A percentile compares a stretch with the other conserved stretches of the same genome.
These are phyloP conservation scores for Dioszegia hungarica DNA, from an alignment of 768 basidiomycete genomes.

Conservation along the genomic window DNA sequence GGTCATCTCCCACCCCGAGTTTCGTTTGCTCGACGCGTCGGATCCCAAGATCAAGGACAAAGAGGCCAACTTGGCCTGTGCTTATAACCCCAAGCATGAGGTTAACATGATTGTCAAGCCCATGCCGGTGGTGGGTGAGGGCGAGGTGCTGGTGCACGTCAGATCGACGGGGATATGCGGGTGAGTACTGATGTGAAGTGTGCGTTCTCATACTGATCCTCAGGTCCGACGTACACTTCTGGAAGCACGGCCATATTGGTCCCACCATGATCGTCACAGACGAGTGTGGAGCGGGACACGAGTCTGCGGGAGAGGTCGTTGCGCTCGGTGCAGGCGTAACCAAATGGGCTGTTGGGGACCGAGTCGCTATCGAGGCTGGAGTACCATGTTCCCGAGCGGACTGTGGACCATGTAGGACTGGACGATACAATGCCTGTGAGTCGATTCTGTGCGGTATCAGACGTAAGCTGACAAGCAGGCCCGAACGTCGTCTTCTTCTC, in stretches of 20 bases:
- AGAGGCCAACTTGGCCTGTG: constrained; percentile 45
- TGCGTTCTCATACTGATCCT: not conserved
- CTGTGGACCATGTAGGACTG: constrained; percentile 49
- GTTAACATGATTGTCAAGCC: constrained; percentile 49
- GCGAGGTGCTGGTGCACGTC: constrained; percentile 48
- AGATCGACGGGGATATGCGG: constrained; percentile 51
- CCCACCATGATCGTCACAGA: constrained; percentile 49
- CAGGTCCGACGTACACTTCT: constrained; percentile 49
- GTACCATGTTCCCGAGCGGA: constrained; percentile 43
- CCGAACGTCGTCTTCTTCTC: constrained; percentile 51
- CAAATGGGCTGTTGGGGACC: constrained; percentile 47
- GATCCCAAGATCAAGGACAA: constrained; percentile 26
- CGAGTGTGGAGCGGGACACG: constrained; percentile 47
- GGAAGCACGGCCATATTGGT: constrained; percentile 50
- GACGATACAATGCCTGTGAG: constrained; percentile 52
- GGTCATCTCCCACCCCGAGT: constrained; percentile 47
- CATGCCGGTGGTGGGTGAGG: constrained; percentile 32
- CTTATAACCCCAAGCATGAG: constrained; percentile 46
- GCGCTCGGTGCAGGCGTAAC: constrained; percentile 48
- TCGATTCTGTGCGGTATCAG: not conserved
- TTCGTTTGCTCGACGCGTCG: constrained; percentile 39
- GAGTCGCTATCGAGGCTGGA: constrained; percentile 48
- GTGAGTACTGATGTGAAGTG: constrained; percentile 20
- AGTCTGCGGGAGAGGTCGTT: constrained; percentile 50
- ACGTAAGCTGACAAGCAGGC: constrained; percentile 14